Evolutionary conservation across 2,329 filamentous ascomycete genomes (phyloP).

Genomic region (Diplodia scrobiculata): DNA sequence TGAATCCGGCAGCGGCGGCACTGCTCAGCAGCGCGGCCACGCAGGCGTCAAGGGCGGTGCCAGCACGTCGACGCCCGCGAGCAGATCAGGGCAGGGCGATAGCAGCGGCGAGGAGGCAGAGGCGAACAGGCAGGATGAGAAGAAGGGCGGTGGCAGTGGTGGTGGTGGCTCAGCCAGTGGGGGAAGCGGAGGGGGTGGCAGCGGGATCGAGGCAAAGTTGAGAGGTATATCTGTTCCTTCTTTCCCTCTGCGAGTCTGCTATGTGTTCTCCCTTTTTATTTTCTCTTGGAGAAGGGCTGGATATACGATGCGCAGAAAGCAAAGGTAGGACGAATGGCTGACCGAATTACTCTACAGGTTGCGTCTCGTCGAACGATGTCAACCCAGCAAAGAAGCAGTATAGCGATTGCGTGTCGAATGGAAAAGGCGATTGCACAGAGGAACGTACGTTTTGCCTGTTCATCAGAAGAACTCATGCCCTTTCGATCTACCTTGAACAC

Average conservation of each 20-base stretch:
- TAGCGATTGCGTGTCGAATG: neutral
- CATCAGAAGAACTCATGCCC: neutral
- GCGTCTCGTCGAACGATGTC: neutral
- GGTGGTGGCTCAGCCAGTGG: neutral
- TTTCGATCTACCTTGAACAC: no score
- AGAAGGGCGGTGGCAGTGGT: neutral
- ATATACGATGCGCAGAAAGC: neutral
- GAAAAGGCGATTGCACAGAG: conserved; percentile 13
- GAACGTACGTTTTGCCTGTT: neutral
- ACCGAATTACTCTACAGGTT: neutral
- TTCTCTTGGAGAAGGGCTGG: neutral
- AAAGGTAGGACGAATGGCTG: neutral
- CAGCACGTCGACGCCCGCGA: neutral
- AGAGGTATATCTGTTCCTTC: neutral
- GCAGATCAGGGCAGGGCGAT: neutral
- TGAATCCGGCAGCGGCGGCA: neutral
- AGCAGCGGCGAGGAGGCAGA: conserved; percentile 2
- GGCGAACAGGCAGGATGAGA: neutral
- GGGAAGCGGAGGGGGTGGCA: neutral
- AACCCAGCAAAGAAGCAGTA: neutral
- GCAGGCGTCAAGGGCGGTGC: neutral
- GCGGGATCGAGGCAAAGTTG: conserved; percentile 1
- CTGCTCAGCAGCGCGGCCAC: conserved; percentile 3
- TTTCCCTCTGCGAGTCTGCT: neutral
- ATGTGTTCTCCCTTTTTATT: neutral